phyloP scores from a whole-genome alignment of 2,329 filamentous ascomycete genomes.

The Pseudogymnoascus sp. region DNA sequence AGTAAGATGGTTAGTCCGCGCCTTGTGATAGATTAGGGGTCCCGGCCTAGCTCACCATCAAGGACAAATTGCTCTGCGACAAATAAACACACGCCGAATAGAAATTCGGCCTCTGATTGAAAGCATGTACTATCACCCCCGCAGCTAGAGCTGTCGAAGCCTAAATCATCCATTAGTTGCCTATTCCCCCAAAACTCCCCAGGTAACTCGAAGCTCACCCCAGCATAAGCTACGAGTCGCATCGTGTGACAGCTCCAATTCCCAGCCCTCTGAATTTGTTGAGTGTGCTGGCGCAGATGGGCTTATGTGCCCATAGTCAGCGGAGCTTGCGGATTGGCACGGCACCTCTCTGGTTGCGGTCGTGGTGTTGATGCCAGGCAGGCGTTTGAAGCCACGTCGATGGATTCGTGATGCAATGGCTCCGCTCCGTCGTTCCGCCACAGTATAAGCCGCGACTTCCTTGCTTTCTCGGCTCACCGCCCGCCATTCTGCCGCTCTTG shows the following conservation, averaged over 20 bases:
- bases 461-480: background rate
- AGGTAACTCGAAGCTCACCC: background rate
- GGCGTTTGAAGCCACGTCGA: conserved; percentile 22
- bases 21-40: background rate
- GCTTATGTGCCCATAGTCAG: conserved; percentile 6
- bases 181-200: background rate
- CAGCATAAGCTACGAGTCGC: conserved; percentile 53
- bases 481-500: background rate
- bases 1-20: conserved; percentile 11
- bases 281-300: conserved; percentile 15
- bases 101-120: conserved; percentile 94
- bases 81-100: conserved; percentile 97
- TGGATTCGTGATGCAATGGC: conserved; percentile 12
- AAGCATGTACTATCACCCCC: conserved; percentile 79
- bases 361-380: background rate
- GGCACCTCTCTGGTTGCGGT: conserved; percentile 8
- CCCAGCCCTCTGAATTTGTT: conserved; percentile 6
- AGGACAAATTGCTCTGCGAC: conserved; percentile 89
- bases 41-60: conserved; percentile 59
- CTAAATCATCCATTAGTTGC: conserved; percentile 35
- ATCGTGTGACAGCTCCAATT: conserved; percentile 35
- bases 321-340: conserved; percentile 7
- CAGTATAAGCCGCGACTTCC: background rate
- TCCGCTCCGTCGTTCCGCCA: conserved; percentile 9
- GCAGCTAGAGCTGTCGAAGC: conserved; percentile 78